These are phyloP conservation scores for Macrolepiota dolichaula DNA, from an alignment of 768 basidiomycete species.

Conservation along the genomic window DNA sequence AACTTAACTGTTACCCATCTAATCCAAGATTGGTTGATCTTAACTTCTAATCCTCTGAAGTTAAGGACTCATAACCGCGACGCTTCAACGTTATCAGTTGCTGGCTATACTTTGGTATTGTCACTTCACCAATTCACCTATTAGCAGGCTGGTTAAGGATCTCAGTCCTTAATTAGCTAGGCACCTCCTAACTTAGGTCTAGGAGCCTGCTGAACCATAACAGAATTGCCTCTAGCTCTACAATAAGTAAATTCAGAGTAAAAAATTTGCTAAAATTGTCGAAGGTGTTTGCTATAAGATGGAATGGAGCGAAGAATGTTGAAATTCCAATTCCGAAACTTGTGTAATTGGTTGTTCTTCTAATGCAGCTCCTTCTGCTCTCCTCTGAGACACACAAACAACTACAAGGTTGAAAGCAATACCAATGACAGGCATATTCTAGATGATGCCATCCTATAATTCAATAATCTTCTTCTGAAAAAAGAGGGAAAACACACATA, in stretches of 20 bases:
- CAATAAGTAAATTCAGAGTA: not conserved
- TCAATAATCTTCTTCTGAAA: not conserved
- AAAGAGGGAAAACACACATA: not conserved
- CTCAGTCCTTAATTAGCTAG: too few relatives aligned
- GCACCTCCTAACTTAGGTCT: too few relatives aligned
- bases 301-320: not conserved
- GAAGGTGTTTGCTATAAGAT: not conserved
- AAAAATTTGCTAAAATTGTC: not conserved
- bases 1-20: too few relatives aligned
- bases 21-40: too few relatives aligned
- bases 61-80: too few relatives aligned
- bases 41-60: too few relatives aligned
- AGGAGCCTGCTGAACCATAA: too few relatives aligned
- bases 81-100: too few relatives aligned
- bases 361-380: not conserved
- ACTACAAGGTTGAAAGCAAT: conserved; percentile 1
- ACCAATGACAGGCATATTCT: conserved; percentile 3
- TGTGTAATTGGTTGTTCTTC: not conserved
- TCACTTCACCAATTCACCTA: too few relatives aligned
- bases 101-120: too few relatives aligned
- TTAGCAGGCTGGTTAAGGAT: too few relatives aligned
- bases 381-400: not conserved
- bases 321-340: not conserved
- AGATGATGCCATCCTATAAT: not conserved
- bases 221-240: too few relatives aligned